Evolutionary conservation across 108 stramenopile genomes (phyloP).

Genomic region (Stephanodiscus minutulus): DNA sequence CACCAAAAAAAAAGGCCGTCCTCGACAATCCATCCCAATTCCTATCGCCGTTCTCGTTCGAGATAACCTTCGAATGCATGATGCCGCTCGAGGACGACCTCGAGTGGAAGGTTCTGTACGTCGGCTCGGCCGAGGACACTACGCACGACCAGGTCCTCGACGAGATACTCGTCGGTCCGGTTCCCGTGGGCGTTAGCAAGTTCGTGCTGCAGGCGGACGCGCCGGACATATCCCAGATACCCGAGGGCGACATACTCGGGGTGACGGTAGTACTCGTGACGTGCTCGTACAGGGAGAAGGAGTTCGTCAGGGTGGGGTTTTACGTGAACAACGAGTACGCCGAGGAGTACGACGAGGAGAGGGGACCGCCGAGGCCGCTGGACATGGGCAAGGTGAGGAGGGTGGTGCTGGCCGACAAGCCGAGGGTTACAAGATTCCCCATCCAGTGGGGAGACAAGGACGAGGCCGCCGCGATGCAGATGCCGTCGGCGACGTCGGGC

Average conservation of each 20-base stretch:
- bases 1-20: conserved; percentile 65
- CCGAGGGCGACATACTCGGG: conserved; percentile 89
- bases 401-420: conserved; percentile 93
- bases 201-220: conserved; percentile 93
- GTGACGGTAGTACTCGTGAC: conserved; percentile 98
- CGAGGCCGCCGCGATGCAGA: conserved; percentile 6
- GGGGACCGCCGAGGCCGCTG: conserved; percentile 55
- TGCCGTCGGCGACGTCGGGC: not conserved
- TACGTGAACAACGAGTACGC: conserved; percentile 99
- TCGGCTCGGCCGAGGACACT: conserved; percentile 92
- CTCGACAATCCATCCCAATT: conserved; percentile 95
- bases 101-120: conserved; percentile 99
- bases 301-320: conserved; percentile 98
- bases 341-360: conserved; percentile 57
- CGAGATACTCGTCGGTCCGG: conserved; percentile 97
- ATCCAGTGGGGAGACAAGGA: conserved; percentile 87
- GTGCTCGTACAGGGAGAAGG: conserved; percentile 92
- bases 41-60: conserved; percentile 95
- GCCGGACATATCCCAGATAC: conserved; percentile 84
- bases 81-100: conserved; percentile 75
- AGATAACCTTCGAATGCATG: conserved; percentile 98
- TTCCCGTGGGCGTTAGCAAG: conserved; percentile 92
- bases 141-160: conserved; percentile 92
- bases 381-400: conserved; percentile 77
- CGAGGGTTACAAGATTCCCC: conserved; percentile 94